These are phyloP conservation scores for Debaryomyces psychrophilus DNA, from an alignment of 1,139 yeast genomes.

Conservation along the genomic window DNA sequence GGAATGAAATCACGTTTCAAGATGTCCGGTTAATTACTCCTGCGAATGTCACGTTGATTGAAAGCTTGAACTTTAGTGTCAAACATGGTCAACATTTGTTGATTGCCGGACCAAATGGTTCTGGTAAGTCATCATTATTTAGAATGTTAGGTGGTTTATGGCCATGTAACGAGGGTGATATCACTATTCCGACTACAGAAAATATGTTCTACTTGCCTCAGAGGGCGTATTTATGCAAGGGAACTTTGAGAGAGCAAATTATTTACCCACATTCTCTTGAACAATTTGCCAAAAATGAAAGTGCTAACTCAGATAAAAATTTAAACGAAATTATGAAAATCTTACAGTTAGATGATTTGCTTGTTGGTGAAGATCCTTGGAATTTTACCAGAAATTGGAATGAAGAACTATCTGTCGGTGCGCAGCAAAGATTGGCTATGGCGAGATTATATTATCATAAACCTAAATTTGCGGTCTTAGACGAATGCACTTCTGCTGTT, in stretches of 20 bases:
- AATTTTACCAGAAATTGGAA: conserved; percentile 80
- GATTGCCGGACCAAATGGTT: conserved; percentile 94
- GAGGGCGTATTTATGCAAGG: conserved; percentile 78
- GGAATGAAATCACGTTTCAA: conserved; percentile 68
- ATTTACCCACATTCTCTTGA: conserved; percentile 79
- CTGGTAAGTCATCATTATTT: conserved; percentile 91
- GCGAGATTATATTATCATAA: conserved; percentile 88
- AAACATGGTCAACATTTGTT: conserved; percentile 82
- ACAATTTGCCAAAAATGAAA: conserved; percentile 51
- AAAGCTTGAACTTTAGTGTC: conserved; percentile 67
- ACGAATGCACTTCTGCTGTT: conserved; percentile 94
- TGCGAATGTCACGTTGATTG: conserved; percentile 72
- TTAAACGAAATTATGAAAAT: conserved; percentile 62
- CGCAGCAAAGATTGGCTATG: conserved; percentile 92
- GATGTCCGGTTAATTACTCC: conserved; percentile 84
- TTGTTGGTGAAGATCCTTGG: conserved; percentile 51
- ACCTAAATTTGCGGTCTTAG: conserved; percentile 92
- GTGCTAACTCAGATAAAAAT: conserved; percentile 59
- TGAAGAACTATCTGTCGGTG: conserved; percentile 86
- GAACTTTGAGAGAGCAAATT: conserved; percentile 81
- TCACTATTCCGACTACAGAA: conserved; percentile 66
- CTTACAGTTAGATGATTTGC: conserved; percentile 60
- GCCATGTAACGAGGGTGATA: conserved; percentile 73
- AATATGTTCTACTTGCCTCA: conserved; percentile 92
- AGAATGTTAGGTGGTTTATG: conserved; percentile 91